phyloP scores from a whole-genome alignment of 1,139 yeast genomes.

The Debaryomyces singareniensis region DNA sequence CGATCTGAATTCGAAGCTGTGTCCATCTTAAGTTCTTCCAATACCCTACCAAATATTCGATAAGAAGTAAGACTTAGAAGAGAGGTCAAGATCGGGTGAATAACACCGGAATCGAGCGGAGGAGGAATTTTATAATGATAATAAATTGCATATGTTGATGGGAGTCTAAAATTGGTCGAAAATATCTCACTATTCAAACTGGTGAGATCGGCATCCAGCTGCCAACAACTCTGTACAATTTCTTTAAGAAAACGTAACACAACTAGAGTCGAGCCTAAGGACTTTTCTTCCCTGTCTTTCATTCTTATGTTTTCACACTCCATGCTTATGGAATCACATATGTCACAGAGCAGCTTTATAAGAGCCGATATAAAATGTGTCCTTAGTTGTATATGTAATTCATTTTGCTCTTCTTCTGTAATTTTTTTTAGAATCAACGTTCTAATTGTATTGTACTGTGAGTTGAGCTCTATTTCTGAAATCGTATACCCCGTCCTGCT shows the following conservation, averaged over 20 bases:
- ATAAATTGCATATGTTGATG: slow-evolving; percentile 15
- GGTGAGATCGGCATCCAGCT: slow-evolving; percentile 5
- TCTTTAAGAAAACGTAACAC: slow-evolving; percentile 27
- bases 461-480: slow-evolving; percentile 40
- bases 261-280: slow-evolving; percentile 27
- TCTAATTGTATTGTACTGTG: slow-evolving; percentile 31
- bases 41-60: slow-evolving; percentile 15
- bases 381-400: slow-evolving; percentile 1
- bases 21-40: slow-evolving; percentile 11
- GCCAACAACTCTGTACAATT: slow-evolving; percentile 26
- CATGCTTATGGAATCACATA: slow-evolving; percentile 21
- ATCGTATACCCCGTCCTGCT: slow-evolving; percentile 32
- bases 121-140: slow-evolving; percentile 18
- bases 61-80: slow-evolving; percentile 17
- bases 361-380: slow-evolving; percentile 14
- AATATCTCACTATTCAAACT: slow-evolving; percentile 4
- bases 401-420: slow-evolving; percentile 8
- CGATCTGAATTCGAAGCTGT: slow-evolving; percentile 1
- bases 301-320: slow-evolving; percentile 22
- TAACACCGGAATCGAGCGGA: slow-evolving; percentile 10
- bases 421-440: slow-evolving; percentile 21
- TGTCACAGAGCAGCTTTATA: slow-evolving; percentile 16
- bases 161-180: slow-evolving; percentile 4
- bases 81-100: slow-evolving; percentile 14
- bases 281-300: slow-evolving; percentile 26